Evolutionary conservation across 2,329 filamentous ascomycete species (phyloP).

Genomic region (Talaromyces sp.): DNA sequence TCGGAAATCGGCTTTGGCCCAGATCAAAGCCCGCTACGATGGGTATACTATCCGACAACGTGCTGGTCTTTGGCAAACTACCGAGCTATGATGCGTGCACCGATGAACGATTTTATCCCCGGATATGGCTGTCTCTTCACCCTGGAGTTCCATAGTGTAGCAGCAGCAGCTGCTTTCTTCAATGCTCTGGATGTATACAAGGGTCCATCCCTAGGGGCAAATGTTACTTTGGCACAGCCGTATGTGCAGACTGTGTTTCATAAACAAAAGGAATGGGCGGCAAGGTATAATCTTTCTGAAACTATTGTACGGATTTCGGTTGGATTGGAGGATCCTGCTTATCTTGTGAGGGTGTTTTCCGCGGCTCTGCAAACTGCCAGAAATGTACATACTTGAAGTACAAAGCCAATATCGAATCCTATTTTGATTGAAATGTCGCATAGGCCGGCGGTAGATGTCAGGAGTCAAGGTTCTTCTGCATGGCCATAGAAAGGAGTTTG

Average conservation of each 20-base stretch:
- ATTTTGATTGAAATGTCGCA: too few relatives aligned
- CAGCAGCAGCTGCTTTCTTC: neutral
- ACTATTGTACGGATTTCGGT: neutral
- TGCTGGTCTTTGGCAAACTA: neutral
- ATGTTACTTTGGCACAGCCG: neutral
- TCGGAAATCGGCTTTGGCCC: too few relatives aligned
- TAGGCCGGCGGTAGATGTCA: neutral
- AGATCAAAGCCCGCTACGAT: too few relatives aligned
- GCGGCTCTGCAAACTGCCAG: neutral
- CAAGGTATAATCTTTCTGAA: neutral
- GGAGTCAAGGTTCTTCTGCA: neutral
- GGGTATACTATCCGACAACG: slow-evolving; percentile 16
- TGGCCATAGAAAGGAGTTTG: neutral
- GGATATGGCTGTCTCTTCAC: neutral
- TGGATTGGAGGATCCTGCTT: neutral
- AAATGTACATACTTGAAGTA: neutral
- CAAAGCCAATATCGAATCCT: too few relatives aligned
- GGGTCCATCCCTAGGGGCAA: neutral
- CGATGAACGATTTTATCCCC: neutral
- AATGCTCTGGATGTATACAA: neutral
- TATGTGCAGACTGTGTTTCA: neutral
- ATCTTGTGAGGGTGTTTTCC: neutral
- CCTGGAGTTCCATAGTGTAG: neutral
- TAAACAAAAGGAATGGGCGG: neutral
- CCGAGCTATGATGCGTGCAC: neutral